Percentiles rank a stretch among this genome's conserved stretches.
Evolutionary conservation across 73 alveolate genomes (phyloP).

Genomic region (Paramecium sonneborni): DNA sequence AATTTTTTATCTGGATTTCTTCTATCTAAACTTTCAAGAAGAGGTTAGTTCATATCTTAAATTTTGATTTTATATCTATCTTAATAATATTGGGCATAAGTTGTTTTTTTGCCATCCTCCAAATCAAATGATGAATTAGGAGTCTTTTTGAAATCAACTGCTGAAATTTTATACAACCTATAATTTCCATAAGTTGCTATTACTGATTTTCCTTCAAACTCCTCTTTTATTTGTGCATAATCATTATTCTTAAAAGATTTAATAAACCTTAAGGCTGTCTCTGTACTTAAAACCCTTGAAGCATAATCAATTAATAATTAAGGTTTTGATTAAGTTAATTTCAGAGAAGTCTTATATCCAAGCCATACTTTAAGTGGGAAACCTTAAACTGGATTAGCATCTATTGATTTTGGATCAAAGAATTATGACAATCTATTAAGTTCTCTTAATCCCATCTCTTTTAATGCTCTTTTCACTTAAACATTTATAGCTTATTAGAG

Average conservation of each 20-base stretch:
- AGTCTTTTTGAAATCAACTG: slow-evolving; percentile 74
- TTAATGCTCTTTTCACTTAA: not conserved
- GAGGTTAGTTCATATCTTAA: slow-evolving; percentile 74
- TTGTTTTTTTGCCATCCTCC: slow-evolving; percentile 59
- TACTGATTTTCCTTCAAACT: slow-evolving; percentile 72
- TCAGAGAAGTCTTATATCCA: not conserved
- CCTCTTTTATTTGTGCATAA: slow-evolving; percentile 5
- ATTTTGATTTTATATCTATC: slow-evolving; percentile 78
- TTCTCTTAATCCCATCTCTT: not conserved
- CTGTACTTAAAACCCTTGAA: slow-evolving; percentile 49
- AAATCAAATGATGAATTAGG: slow-evolving; percentile 78
- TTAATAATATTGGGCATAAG: slow-evolving; percentile 83
- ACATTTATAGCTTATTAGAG: slow-evolving; percentile 16
- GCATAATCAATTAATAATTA: slow-evolving; percentile 37
- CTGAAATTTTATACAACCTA: slow-evolving; percentile 80
- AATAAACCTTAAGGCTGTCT: slow-evolving; percentile 33
- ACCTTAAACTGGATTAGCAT: not conserved
- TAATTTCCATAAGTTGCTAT: slow-evolving; percentile 80
- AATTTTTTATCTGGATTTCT: slow-evolving; percentile 75
- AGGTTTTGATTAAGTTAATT: not conserved
- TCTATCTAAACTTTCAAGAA: slow-evolving; percentile 67
- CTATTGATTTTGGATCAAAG: not conserved
- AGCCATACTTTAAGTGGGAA: not conserved
- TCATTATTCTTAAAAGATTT: not conserved
- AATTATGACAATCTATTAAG: not conserved